phyloP scores from a whole-genome alignment of 768 basidiomycete genomes.

The Lepiota brunneoincarnata region DNA sequence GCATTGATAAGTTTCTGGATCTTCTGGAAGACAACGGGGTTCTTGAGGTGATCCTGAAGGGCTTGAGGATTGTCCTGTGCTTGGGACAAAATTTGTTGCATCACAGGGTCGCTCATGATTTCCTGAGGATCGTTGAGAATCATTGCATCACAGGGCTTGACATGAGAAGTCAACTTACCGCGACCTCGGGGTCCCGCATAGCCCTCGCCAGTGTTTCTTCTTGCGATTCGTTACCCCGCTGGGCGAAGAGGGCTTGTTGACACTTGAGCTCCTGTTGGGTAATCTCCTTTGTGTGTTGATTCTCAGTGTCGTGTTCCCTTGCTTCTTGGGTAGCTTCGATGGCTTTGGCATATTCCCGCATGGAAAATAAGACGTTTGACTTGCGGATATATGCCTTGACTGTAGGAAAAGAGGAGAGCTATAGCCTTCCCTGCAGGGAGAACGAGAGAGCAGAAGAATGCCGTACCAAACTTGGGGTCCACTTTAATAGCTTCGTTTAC shows the following conservation, averaged over 20 bases:
- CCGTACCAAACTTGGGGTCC: conserved; percentile 79
- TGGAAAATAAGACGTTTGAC: conserved; percentile 75
- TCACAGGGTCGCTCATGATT: conserved; percentile 88
- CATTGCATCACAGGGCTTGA: conserved; percentile 1
- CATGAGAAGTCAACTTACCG: conserved; percentile 46
- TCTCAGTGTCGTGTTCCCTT: conserved; percentile 71
- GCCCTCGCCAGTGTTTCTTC: conserved; percentile 92
- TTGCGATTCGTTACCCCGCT: conserved; percentile 83
- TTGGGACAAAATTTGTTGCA: conserved; percentile 94
- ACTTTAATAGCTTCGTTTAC: conserved; percentile 90
- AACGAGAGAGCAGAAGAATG: background rate
- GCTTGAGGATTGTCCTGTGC: conserved; percentile 87
- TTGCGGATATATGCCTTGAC: conserved; percentile 98
- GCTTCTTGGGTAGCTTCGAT: conserved; percentile 82
- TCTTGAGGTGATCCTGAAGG: conserved; percentile 96
- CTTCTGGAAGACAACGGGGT: conserved; percentile 74
- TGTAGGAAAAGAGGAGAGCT: conserved; percentile 20
- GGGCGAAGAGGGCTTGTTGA: conserved; percentile 72
- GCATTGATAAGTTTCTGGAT: conserved; percentile 90
- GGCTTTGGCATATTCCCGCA: conserved; percentile 91
- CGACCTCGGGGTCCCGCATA: conserved; percentile 97
- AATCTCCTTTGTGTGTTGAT: conserved; percentile 84
- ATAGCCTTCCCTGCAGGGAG: background rate
- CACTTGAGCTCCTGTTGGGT: conserved; percentile 76
- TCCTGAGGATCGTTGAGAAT: conserved; percentile 35